These are phyloP conservation scores for Cryptococcus deneoformans DNA, from an alignment of 1,284 basidiomycete species.

Conservation along the genomic window DNA sequence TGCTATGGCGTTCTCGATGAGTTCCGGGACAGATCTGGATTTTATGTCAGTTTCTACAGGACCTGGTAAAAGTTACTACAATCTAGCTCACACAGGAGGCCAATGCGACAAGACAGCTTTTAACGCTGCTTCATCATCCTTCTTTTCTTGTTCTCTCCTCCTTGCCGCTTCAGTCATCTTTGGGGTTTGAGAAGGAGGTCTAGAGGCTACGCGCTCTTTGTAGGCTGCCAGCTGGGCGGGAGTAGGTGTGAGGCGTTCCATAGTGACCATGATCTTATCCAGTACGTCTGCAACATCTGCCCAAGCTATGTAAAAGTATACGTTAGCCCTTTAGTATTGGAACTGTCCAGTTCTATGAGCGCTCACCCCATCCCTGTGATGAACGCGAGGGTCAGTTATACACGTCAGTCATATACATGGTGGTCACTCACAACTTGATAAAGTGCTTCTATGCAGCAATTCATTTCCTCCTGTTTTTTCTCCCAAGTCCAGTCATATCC, in stretches of 20 bases:
- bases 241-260: constrained; percentile 26
- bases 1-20: too few species aligned
- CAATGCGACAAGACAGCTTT: constrained; percentile 8
- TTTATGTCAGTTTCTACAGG: too few species aligned
- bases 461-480: constrained; percentile 29
- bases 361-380: constrained; percentile 23
- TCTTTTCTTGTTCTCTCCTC: constrained; percentile 2
- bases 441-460: constrained; percentile 24
- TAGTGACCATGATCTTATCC: constrained; percentile 17
- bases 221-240: constrained; percentile 16
- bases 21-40: too few species aligned
- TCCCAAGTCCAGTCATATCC: constrained; percentile 41
- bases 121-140: background rate
- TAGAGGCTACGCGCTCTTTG: background rate
- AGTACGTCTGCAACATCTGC: constrained; percentile 21
- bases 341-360: background rate
- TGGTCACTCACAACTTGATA: constrained; percentile 32
- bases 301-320: constrained; percentile 21
- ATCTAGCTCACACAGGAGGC: constrained; percentile 10
- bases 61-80: too few species aligned
- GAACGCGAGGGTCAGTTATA: background rate
- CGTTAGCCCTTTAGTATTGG: background rate
- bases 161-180: background rate
- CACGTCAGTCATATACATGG: background rate
- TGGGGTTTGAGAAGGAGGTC: background rate